These are phyloP conservation scores for Nicotiana knightiana DNA, from an alignment of 257 asterid species.

Conservation along the genomic window DNA sequence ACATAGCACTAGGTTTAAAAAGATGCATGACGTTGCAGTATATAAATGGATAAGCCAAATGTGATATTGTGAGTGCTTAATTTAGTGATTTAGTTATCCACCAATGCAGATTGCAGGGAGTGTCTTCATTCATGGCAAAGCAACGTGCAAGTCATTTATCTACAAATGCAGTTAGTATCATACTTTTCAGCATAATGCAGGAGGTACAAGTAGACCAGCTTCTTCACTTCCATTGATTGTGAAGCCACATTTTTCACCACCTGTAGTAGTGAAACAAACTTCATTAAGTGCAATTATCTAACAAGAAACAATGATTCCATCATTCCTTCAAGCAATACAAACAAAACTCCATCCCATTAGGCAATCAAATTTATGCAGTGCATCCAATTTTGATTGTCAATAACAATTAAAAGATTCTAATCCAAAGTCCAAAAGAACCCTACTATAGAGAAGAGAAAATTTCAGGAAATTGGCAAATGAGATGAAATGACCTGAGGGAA, in stretches of 20 bases:
- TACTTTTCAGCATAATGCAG: conserved; percentile 96
- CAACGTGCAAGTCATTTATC: conserved; percentile 4
- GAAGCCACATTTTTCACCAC: conserved; percentile 97
- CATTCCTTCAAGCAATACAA: too few species aligned
- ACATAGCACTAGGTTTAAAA: background rate
- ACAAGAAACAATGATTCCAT: too few species aligned
- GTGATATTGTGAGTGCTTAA: background rate
- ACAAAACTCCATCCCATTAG: too few species aligned
- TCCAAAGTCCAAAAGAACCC: too few species aligned
- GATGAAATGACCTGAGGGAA: conserved; percentile 64
- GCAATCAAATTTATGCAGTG: too few species aligned
- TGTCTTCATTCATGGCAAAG: background rate
- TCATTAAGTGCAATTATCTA: background rate
- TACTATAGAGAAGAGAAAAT: too few species aligned
- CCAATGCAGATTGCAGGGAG: background rate
- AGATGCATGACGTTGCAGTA: background rate
- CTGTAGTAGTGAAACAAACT: conserved; percentile 26
- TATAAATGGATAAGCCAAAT: background rate
- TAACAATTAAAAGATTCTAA: too few species aligned
- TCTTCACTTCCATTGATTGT: conserved; percentile 84
- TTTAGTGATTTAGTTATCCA: too few species aligned
- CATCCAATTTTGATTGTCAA: too few species aligned
- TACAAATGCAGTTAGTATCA: background rate
- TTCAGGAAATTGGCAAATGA: background rate
- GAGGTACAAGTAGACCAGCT: conserved; percentile 88